phyloP scores from a whole-genome alignment of 2,329 filamentous ascomycete genomes.

The Intubia oerlemansii region DNA sequence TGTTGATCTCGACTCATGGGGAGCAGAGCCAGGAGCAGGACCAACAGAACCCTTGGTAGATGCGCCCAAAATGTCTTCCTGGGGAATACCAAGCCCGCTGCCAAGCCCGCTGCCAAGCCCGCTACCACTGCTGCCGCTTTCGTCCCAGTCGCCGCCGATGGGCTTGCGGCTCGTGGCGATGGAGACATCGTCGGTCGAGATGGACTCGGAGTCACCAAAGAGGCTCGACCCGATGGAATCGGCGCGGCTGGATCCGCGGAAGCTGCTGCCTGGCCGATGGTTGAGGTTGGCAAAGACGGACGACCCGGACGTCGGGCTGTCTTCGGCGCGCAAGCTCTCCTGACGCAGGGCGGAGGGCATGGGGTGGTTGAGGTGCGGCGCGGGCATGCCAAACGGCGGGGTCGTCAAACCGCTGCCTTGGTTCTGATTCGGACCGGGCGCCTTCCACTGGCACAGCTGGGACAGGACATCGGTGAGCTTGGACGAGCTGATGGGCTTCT shows the following conservation, averaged over 20 bases:
- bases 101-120: no score
- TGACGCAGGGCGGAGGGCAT: conserved; percentile 45
- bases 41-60: no score
- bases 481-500: conserved; percentile 85
- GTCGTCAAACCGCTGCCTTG: no score
- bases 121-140: no score
- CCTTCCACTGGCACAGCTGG: conserved; percentile 82
- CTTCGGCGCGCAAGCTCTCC: conserved; percentile 41
- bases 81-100: no score
- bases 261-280: conserved; percentile 55
- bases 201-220: conserved; percentile 68
- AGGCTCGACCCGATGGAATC: conserved; percentile 79
- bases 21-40: no score
- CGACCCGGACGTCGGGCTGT: conserved; percentile 68
- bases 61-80: no score
- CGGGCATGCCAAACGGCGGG: no score
- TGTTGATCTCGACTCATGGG: no score
- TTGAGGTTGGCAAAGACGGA: conserved; percentile 46
- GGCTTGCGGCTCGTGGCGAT: conserved; percentile 53
- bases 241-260: conserved; percentile 59
- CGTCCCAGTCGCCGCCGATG: conserved; percentile 61
- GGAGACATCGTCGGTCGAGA: conserved; percentile 56
- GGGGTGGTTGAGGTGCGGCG: conserved; percentile 35
- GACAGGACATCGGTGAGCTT: conserved; percentile 80
- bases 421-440: conserved; percentile 32